phyloP scores from a whole-genome alignment of 176 grass and related monocot species.

The Olyra latifolia region DNA sequence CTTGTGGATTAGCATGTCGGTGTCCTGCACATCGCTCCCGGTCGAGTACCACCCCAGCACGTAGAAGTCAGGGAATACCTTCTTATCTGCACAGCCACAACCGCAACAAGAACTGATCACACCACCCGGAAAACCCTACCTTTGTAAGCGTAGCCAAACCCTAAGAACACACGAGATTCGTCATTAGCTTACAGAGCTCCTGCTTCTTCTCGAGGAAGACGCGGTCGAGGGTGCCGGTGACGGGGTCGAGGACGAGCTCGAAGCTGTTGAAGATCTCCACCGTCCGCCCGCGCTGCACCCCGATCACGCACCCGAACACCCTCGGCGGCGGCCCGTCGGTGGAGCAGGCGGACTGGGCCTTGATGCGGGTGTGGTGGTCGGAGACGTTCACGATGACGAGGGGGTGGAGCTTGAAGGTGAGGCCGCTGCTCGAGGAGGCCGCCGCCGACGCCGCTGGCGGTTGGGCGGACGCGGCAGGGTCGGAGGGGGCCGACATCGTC shows the following conservation, averaged over 20 bases:
- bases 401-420: conserved; percentile 98
- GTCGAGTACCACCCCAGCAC: conserved; percentile 98
- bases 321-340: conserved; percentile 36
- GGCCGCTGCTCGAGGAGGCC: conserved; percentile 76
- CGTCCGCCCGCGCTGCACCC: conserved; percentile 82
- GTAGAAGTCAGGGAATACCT: conserved; percentile 93
- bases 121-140: conserved; percentile 27
- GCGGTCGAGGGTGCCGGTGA: conserved; percentile 78
- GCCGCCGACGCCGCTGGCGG: conserved; percentile 21
- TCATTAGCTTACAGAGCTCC: conserved; percentile 70
- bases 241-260: conserved; percentile 89
- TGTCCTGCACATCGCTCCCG: conserved; percentile 85
- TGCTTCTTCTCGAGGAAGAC: conserved; percentile 99
- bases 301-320: conserved; percentile 97
- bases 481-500: conserved; percentile 50
- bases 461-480: not conserved
- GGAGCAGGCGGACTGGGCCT: conserved; percentile 67
- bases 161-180: not conserved
- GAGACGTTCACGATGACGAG: conserved; percentile 98
- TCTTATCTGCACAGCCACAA: conserved; percentile 78
- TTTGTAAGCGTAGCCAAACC: not conserved
- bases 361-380: conserved; percentile 96
- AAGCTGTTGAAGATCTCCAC: conserved; percentile 99
- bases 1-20: conserved; percentile 91
- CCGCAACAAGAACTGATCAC: conserved; percentile 25